These are phyloP conservation scores for Exserohilum rostratum DNA, from an alignment of 2,329 filamentous ascomycete genomes.

Conservation along the genomic window DNA sequence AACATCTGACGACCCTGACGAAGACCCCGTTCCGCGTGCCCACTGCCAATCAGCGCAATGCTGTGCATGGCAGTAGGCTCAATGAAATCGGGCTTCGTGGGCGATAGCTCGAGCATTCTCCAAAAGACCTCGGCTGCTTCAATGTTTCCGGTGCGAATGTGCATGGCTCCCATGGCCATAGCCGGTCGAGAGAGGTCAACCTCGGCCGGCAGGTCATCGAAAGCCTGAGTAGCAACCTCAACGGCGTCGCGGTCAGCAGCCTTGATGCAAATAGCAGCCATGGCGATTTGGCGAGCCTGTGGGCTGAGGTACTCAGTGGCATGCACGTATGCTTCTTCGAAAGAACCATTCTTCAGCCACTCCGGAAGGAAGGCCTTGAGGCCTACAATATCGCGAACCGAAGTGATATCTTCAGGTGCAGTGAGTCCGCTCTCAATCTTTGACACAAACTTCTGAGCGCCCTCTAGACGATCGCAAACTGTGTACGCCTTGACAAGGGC, in stretches of 20 bases:
- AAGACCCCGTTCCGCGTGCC: slow-evolving; percentile 81
- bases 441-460: slow-evolving; percentile 83
- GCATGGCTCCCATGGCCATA: slow-evolving; percentile 84
- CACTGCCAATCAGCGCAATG: slow-evolving; percentile 83
- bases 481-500: slow-evolving; percentile 91
- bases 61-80: slow-evolving; percentile 92
- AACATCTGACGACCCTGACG: slow-evolving; percentile 85
- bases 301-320: slow-evolving; percentile 67
- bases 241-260: slow-evolving; percentile 82
- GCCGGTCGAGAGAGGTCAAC: slow-evolving; percentile 60
- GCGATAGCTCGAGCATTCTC: slow-evolving; percentile 69
- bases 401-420: slow-evolving; percentile 58
- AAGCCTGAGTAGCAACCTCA: slow-evolving; percentile 66
- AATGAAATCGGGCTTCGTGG: slow-evolving; percentile 71
- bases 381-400: slow-evolving; percentile 75
- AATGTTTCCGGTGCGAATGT: slow-evolving; percentile 81
- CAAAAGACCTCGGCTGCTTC: slow-evolving; percentile 79
- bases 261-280: slow-evolving; percentile 74
- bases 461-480: slow-evolving; percentile 76
- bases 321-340: slow-evolving; percentile 75
- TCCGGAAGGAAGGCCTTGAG: slow-evolving; percentile 79
- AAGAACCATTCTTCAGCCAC: slow-evolving; percentile 72
- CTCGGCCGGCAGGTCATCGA: slow-evolving; percentile 57
- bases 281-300: slow-evolving; percentile 64
- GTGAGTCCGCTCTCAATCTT: slow-evolving; percentile 70